phyloP scores from a whole-genome alignment of 2,329 filamentous ascomycete species.

The Diatrype stigma region DNA sequence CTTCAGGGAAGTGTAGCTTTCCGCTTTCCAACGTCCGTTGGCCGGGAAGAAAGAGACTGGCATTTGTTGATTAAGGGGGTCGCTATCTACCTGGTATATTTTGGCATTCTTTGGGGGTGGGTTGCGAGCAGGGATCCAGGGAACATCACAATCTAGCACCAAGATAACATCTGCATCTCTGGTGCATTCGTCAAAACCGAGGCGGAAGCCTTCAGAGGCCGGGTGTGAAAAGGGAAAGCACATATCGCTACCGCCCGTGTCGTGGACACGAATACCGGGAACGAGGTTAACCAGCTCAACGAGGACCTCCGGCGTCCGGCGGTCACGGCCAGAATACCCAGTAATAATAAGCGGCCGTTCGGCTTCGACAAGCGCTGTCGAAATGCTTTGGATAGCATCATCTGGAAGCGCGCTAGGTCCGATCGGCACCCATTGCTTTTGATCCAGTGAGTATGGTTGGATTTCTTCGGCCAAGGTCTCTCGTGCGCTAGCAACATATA shows the following conservation, averaged over 20 bases:
- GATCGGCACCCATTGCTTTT: slow-evolving; percentile 20
- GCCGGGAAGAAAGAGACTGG: slow-evolving; percentile 55
- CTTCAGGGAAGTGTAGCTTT: slow-evolving; percentile 39
- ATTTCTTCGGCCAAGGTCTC: slow-evolving; percentile 68
- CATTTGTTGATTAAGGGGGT: slow-evolving; percentile 62
- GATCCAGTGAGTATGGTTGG: slow-evolving; percentile 16
- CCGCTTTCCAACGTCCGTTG: slow-evolving; percentile 45
- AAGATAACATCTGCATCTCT: slow-evolving; percentile 61
- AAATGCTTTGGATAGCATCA: slow-evolving; percentile 39
- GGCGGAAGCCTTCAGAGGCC: slow-evolving; percentile 48
- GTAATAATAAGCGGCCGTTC: slow-evolving; percentile 45
- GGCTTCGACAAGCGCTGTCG: slow-evolving; percentile 38
- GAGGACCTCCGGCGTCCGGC: slow-evolving; percentile 37
- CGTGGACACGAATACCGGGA: slow-evolving; percentile 44
- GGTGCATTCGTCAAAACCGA: slow-evolving; percentile 55
- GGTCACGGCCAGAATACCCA: slow-evolving; percentile 45
- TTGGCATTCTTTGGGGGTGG: slow-evolving; percentile 51
- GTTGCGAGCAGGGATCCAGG: slow-evolving; percentile 64
- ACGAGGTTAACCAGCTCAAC: slow-evolving; percentile 42
- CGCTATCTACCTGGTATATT: slow-evolving; percentile 62
- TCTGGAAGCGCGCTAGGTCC: slow-evolving; percentile 23
- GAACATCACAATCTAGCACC: slow-evolving; percentile 65
- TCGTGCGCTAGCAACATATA: slow-evolving; percentile 62
- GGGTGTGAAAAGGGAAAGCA: slow-evolving; percentile 29
- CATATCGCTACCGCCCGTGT: slow-evolving; percentile 50